Evolutionary conservation across 2,329 filamentous ascomycete genomes (phyloP).

Genomic region (Xylaria sp.): DNA sequence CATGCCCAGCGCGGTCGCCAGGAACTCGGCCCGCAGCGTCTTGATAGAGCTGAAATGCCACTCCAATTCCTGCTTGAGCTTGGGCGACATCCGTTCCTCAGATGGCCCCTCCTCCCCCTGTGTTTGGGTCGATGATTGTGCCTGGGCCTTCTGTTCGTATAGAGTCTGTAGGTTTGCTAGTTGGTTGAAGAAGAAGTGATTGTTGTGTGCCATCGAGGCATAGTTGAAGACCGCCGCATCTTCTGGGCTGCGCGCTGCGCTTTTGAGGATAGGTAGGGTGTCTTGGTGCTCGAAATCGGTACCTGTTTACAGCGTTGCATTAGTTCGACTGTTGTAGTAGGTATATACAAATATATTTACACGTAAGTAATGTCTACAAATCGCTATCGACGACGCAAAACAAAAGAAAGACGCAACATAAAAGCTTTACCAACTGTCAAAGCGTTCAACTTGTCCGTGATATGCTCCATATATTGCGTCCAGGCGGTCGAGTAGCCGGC

Average conservation of each 20-base stretch:
- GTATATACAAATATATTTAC: too few species aligned
- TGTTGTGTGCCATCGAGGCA: slow-evolving; percentile 97
- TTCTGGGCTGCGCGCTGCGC: slow-evolving; percentile 81
- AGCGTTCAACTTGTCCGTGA: slow-evolving; percentile 80
- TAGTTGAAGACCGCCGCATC: slow-evolving; percentile 90
- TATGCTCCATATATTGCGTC: slow-evolving; percentile 80
- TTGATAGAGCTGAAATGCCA: slow-evolving; percentile 84
- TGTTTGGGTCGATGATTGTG: background rate
- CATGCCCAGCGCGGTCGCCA: slow-evolving; percentile 86
- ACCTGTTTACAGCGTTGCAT: slow-evolving; percentile 56
- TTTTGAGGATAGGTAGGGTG: slow-evolving; percentile 75
- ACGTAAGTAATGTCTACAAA: too few species aligned
- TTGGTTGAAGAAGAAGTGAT: slow-evolving; percentile 79
- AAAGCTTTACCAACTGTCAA: slow-evolving; percentile 73
- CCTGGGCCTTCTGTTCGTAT: slow-evolving; percentile 18
- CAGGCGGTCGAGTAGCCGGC: slow-evolving; percentile 81
- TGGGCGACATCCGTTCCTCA: slow-evolving; percentile 61
- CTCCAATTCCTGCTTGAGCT: slow-evolving; percentile 70
- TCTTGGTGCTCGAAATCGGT: slow-evolving; percentile 71
- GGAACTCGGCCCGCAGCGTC: slow-evolving; percentile 81
- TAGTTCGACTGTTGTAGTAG: background rate
- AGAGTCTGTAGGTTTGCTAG: slow-evolving; percentile 50
- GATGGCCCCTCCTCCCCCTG: background rate
- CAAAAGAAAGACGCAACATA: background rate
- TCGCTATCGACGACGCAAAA: too few species aligned